Conservation (phyloP, 768 basidiomycete species). For the Pisolithus tinctorius region DNA sequence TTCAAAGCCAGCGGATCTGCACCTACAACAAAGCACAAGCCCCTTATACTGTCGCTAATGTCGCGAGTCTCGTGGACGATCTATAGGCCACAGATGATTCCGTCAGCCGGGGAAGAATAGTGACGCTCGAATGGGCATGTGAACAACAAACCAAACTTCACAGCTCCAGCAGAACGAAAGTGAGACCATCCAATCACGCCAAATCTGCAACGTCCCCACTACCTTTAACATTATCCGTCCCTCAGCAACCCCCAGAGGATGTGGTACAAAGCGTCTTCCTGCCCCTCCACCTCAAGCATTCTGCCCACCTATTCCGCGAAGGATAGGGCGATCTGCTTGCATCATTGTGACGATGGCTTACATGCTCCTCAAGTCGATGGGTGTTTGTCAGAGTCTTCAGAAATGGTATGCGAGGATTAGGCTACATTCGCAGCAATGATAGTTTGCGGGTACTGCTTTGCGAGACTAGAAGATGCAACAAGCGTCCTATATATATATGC, state of each 20-base stretch:
- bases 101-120: conserved; percentile 15
- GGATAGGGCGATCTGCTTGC: background rate
- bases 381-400: conserved; percentile 6
- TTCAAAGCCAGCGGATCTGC: too few relatives aligned
- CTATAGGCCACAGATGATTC: conserved; percentile 7
- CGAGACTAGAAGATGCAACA: conserved; percentile 19
- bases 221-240: conserved; percentile 18
- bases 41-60: background rate
- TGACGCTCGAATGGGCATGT: conserved; percentile 42
- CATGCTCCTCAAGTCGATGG: conserved; percentile 13
- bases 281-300: conserved; percentile 24
- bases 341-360: conserved; percentile 9
- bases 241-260: conserved; percentile 9
- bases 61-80: background rate
- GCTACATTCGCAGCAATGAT: conserved; percentile 23
- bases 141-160: conserved; percentile 33
- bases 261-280: conserved; percentile 23
- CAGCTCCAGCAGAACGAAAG: conserved; percentile 19
- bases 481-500: conserved; percentile 23
- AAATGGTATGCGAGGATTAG: conserved; percentile 12
- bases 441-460: conserved; percentile 18
- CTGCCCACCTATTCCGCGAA: conserved; percentile 16
- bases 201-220: conserved; percentile 25
- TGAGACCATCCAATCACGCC: conserved; percentile 9
- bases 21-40: background rate